Percentiles rank a stretch among this genome's conserved stretches.
phyloP scores from a whole-genome alignment of 192 early-diverging fungal genomes.

The Oehlia diaphana region DNA sequence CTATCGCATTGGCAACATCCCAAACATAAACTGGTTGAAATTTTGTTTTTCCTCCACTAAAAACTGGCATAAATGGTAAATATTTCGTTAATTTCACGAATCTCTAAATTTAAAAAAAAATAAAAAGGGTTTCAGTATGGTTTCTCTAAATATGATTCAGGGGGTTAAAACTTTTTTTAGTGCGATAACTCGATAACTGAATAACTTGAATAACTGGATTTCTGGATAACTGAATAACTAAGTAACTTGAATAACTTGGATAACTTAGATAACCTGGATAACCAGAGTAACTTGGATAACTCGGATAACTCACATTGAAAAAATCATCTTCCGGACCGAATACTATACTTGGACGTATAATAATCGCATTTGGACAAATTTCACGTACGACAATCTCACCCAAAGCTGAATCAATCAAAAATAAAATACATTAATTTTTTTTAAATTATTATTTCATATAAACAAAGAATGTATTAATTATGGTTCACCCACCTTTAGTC shows the following conservation, averaged over 20 bases:
- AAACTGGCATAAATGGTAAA: conserved; percentile 39
- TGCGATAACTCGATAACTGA: no score
- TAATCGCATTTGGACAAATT: conserved; percentile 26
- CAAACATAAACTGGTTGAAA: conserved; percentile 41
- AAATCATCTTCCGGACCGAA: conserved; percentile 41
- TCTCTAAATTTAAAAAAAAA: conserved; percentile 7
- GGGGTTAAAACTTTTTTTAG: no score
- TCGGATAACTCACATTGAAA: conserved; percentile 29
- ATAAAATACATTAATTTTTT: no score
- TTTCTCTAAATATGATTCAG: no score
- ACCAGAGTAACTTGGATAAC: no score
- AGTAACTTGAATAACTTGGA: no score
- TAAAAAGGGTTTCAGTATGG: no score
- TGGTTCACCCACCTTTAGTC: conserved; percentile 35
- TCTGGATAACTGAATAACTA: no score
- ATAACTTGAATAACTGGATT: no score
- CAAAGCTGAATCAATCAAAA: conserved; percentile 20
- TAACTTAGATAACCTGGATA: no score
- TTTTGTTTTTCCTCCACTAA: conserved; percentile 33
- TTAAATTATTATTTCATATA: background rate
- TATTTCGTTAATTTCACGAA: conserved; percentile 33
- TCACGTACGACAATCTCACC: conserved; percentile 35
- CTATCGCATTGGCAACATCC: conserved; percentile 32
- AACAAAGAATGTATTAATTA: background rate
- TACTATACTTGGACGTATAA: conserved; percentile 39